A percentile compares a stretch with the other conserved stretches of the same genome.
Conservation (phyloP, 495 filamentous ascomycete genomes). For the Letharia columbiana region DNA sequence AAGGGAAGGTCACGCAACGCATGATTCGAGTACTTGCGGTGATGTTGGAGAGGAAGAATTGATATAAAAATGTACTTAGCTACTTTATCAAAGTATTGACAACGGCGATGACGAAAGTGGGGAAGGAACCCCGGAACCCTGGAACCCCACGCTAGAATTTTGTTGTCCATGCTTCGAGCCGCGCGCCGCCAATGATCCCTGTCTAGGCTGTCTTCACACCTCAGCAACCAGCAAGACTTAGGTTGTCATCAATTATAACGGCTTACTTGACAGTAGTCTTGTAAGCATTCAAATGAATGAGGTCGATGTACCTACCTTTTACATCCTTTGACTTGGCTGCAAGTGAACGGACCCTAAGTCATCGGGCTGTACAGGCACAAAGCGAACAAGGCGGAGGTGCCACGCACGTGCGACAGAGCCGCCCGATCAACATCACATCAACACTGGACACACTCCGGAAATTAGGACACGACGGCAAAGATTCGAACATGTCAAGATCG, state of each 20-base stretch:
- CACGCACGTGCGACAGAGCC: neutral
- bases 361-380: neutral
- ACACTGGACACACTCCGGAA: neutral
- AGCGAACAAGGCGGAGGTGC: neutral
- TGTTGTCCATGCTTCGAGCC: neutral
- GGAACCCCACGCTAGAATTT: too few species aligned
- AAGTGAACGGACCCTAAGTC: neutral
- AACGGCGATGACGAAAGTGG: neutral
- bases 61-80: neutral
- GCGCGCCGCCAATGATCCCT: neutral
- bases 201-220: too few species aligned
- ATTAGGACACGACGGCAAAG: neutral
- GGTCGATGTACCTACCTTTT: neutral
- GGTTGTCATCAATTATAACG: neutral
- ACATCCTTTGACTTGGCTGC: neutral
- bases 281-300: neutral
- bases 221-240: neutral
- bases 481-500: conserved; percentile 15
- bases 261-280: neutral
- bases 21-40: neutral
- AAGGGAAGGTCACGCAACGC: neutral
- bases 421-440: neutral
- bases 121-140: neutral
- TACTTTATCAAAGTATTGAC: neutral
- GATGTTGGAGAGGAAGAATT: neutral